These are phyloP conservation scores for Zarea fungicola DNA, from an alignment of 2,329 filamentous ascomycete species.

Conservation along the genomic window DNA sequence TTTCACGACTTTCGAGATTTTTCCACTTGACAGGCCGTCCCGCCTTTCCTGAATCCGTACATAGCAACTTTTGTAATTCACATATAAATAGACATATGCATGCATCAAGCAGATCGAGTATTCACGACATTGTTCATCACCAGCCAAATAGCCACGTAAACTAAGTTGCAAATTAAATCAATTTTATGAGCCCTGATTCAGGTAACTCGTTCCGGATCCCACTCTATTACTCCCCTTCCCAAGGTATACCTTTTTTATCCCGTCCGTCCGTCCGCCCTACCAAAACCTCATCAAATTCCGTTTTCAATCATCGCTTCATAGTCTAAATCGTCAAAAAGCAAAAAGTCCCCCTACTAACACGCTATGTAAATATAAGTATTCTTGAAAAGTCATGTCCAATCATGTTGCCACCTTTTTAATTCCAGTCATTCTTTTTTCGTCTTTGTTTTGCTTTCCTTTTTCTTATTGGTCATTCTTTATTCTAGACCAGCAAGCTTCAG, in stretches of 20 bases:
- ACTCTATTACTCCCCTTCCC: slow-evolving; percentile 12
- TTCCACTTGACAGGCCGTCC: no score
- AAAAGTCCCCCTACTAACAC: slow-evolving; percentile 4
- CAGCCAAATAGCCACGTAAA: no score
- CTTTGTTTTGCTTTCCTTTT: background rate
- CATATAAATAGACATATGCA: no score
- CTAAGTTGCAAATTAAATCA: background rate
- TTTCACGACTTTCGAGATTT: no score
- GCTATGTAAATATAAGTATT: no score
- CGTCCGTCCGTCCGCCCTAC: background rate
- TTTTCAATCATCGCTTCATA: slow-evolving; percentile 13
- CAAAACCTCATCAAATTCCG: slow-evolving; percentile 8
- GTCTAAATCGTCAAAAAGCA: slow-evolving; percentile 12
- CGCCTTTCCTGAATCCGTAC: no score
- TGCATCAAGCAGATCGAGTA: no score
- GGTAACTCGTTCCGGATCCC: no score
- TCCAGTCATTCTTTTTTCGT: background rate
- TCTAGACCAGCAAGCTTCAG: slow-evolving; percentile 26
- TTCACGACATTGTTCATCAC: no score
- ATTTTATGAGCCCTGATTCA: background rate
- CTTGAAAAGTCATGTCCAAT: slow-evolving; percentile 5
- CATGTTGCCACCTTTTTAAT: slow-evolving; percentile 1
- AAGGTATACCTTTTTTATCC: slow-evolving; percentile 8
- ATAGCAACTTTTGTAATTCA: no score
- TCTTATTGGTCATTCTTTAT: slow-evolving; percentile 1